phyloP scores from a whole-genome alignment of 495 filamentous ascomycete genomes.

The Melanomma pulvis-pyrius region DNA sequence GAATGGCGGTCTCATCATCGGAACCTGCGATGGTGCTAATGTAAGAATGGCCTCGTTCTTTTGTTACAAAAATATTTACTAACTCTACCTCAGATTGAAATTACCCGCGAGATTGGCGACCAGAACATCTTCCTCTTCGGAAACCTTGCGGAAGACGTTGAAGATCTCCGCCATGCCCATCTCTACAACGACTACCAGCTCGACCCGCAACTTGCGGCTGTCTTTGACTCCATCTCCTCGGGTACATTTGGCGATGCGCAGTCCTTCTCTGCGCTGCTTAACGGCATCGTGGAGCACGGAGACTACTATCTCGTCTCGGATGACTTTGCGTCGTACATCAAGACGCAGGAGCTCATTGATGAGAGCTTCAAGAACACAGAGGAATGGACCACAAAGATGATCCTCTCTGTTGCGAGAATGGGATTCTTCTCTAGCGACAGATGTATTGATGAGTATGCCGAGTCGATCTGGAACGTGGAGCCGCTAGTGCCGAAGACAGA shows the following conservation, averaged over 20 bases:
- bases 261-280: slow-evolving; percentile 77
- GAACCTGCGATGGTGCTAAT: slow-evolving; percentile 96
- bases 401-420: slow-evolving; percentile 86
- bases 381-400: slow-evolving; percentile 86
- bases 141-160: slow-evolving; percentile 93
- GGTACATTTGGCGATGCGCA: slow-evolving; percentile 75
- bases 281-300: slow-evolving; percentile 84
- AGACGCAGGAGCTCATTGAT: slow-evolving; percentile 87
- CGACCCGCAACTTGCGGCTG: slow-evolving; percentile 71
- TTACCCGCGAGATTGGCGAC: slow-evolving; percentile 94
- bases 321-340: slow-evolving; percentile 90
- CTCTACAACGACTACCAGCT: slow-evolving; percentile 77
- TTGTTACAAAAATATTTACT: slow-evolving; percentile 13
- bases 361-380: slow-evolving; percentile 88
- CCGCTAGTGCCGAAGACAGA: slow-evolving; percentile 55
- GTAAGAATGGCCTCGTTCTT: slow-evolving; percentile 55
- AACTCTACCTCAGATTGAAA: slow-evolving; percentile 72
- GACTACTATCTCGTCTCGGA: slow-evolving; percentile 98
- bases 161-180: slow-evolving; percentile 91
- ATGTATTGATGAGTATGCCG: slow-evolving; percentile 98
- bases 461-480: slow-evolving; percentile 95
- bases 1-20: slow-evolving; percentile 95
- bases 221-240: slow-evolving; percentile 79
- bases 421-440: slow-evolving; percentile 95
- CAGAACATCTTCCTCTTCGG: slow-evolving; percentile 99